Percentiles rank a stretch among this genome's conserved stretches.
Conservation (phyloP, 2,329 filamentous ascomycete species). For the Neopestalotiopsis sp. region DNA sequence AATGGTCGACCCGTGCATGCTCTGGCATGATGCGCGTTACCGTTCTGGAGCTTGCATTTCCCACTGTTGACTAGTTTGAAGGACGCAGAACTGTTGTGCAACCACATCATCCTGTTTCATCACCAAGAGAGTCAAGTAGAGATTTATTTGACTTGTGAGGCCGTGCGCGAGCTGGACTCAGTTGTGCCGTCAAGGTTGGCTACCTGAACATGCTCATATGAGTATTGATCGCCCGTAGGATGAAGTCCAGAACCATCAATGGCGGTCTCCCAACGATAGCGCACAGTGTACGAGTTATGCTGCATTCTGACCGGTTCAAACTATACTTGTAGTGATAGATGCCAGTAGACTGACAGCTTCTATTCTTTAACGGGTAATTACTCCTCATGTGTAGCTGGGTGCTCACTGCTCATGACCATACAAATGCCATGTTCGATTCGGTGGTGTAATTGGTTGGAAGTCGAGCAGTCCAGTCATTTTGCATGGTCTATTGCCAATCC, state of each 20-base stretch:
- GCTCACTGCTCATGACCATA: neutral
- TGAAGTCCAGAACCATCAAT: neutral
- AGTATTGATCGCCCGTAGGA: neutral
- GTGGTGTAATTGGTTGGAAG: neutral
- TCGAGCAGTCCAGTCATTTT: neutral
- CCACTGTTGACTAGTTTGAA: neutral
- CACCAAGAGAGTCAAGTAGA: neutral
- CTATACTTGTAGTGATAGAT: neutral
- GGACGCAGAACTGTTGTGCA: slow-evolving; percentile 8
- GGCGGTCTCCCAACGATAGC: neutral
- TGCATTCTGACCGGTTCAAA: neutral
- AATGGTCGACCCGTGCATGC: slow-evolving; percentile 3
- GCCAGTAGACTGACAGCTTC: neutral
- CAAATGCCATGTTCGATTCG: neutral
- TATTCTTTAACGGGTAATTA: neutral
- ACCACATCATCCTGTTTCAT: slow-evolving; percentile 14
- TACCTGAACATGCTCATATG: neutral
- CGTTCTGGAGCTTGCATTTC: neutral
- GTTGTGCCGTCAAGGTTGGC: neutral
- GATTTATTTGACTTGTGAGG: neutral
- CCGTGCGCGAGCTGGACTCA: neutral
- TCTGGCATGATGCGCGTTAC: neutral
- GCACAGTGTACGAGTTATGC: neutral
- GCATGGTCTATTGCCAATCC: neutral
- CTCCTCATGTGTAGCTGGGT: neutral